Percentiles rank a stretch among this genome's conserved stretches.
Conservation (phyloP, 2,329 filamentous ascomycete species). For the Ascocoryne sarcoides region DNA sequence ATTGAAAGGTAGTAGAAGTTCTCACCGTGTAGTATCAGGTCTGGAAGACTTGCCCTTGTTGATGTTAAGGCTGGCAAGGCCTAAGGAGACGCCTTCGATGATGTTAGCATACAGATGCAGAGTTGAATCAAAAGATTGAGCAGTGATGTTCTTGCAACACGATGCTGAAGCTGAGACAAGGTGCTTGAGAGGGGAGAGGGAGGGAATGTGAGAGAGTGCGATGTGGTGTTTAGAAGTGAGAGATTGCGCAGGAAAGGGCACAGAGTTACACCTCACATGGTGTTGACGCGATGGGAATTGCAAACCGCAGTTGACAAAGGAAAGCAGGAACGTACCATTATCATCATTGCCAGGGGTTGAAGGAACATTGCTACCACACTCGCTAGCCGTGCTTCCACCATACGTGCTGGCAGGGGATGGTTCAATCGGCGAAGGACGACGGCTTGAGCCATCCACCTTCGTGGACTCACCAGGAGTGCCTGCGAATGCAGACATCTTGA, state of each 20-base stretch:
- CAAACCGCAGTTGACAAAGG: too few relatives aligned
- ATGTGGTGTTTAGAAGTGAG: neutral
- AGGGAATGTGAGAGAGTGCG: neutral
- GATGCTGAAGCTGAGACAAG: neutral
- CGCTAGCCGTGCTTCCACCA: conserved; percentile 17
- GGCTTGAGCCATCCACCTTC: conserved; percentile 1
- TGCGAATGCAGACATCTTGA: neutral
- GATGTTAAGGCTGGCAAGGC: conserved; percentile 6
- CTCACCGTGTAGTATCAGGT: too few relatives aligned
- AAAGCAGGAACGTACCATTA: conserved; percentile 14
- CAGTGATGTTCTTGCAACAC: neutral
- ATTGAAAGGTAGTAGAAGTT: neutral
- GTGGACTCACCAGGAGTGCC: neutral
- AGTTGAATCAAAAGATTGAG: neutral
- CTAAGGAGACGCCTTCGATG: conserved; percentile 8
- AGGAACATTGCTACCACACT: conserved; percentile 14
- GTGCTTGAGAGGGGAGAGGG: neutral
- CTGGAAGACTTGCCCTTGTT: conserved; percentile 3
- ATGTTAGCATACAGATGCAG: too few relatives aligned
- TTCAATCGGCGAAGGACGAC: conserved; percentile 10
- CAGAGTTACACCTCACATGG: too few relatives aligned
- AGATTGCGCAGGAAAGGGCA: neutral
- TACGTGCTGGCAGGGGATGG: conserved; percentile 23
- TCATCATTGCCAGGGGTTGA: conserved; percentile 17
- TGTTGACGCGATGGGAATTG: too few relatives aligned